These are phyloP conservation scores for Hypsizygus marmoreus DNA, from an alignment of 768 basidiomycete species.

Conservation along the genomic window DNA sequence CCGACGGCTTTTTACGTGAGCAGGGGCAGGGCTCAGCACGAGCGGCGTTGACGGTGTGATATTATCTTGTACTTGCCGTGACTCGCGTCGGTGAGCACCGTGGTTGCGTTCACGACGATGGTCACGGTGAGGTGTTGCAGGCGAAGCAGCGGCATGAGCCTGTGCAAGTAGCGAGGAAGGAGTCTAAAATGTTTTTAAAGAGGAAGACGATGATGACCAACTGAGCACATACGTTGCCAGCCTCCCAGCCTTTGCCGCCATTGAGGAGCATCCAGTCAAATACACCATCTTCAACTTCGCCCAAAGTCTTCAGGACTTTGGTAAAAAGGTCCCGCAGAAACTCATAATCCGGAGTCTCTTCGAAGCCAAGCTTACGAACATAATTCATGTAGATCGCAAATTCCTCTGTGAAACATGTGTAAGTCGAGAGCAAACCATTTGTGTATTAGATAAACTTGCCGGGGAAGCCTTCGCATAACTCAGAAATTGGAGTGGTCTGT, in stretches of 20 bases:
- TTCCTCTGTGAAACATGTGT: conserved; percentile 63
- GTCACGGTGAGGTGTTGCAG: conserved; percentile 58
- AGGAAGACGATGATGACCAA: conserved; percentile 5
- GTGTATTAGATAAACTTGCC: conserved; percentile 48
- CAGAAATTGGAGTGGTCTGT: conserved; percentile 88
- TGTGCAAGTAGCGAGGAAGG: conserved; percentile 46
- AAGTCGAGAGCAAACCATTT: conserved; percentile 4
- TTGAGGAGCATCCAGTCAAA: conserved; percentile 98
- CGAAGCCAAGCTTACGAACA: conserved; percentile 96
- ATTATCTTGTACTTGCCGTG: conserved; percentile 59
- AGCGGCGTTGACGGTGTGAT: conserved; percentile 57
- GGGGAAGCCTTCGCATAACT: conserved; percentile 96
- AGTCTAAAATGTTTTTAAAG: conserved; percentile 31
- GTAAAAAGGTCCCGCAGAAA: conserved; percentile 94
- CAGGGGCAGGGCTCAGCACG: conserved; percentile 66
- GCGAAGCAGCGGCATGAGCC: conserved; percentile 55
- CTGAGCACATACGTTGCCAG: conserved; percentile 64
- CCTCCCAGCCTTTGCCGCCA: conserved; percentile 95
- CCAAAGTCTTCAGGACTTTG: conserved; percentile 85
- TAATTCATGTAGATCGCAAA: conserved; percentile 99
- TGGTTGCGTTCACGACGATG: conserved; percentile 59
- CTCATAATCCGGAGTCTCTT: conserved; percentile 97
- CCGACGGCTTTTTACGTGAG: conserved; percentile 62
- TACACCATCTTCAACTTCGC: conserved; percentile 88
- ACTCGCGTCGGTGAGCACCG: conserved; percentile 49